Percentiles rank a stretch among this genome's conserved stretches.
Evolutionary conservation across 2,329 filamentous ascomycete species (phyloP).

Genomic region (Chaetomiaceae sp.): DNA sequence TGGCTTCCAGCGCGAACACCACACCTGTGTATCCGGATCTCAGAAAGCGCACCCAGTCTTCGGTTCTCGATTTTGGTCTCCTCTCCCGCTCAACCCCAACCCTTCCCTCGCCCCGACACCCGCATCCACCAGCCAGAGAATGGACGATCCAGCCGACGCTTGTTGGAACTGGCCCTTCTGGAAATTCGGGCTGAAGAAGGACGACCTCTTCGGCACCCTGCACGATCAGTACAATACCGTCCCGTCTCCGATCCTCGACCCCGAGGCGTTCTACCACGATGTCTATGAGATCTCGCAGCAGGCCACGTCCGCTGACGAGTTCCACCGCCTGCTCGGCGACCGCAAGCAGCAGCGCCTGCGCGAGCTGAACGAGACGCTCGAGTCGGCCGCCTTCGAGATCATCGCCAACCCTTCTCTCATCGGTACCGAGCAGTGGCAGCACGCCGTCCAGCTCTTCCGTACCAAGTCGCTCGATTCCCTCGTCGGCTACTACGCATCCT

Average conservation of each 20-base stretch:
- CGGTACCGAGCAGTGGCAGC: conserved; percentile 55
- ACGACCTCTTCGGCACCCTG: conserved; percentile 53
- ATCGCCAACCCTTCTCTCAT: conserved; percentile 56
- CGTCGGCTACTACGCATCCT: conserved; percentile 56
- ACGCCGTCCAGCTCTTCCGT: conserved; percentile 55
- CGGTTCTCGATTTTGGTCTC: conserved; percentile 27
- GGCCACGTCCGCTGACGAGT: conserved; percentile 48
- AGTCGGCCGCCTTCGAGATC: conserved; percentile 57
- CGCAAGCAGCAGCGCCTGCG: conserved; percentile 51
- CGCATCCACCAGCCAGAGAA: conserved; percentile 32
- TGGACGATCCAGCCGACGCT: conserved; percentile 53
- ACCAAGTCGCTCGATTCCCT: conserved; percentile 57
- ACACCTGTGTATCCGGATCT: conserved; percentile 22
- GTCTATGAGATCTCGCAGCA: conserved; percentile 54
- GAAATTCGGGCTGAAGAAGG: conserved; percentile 60
- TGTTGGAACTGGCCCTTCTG: conserved; percentile 53
- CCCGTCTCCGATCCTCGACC: conserved; percentile 52
- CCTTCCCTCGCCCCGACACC: conserved; percentile 2
- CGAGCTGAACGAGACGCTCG: conserved; percentile 52
- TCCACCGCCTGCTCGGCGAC: conserved; percentile 49
- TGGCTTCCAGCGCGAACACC: conserved; percentile 30
- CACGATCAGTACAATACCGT: conserved; percentile 59
- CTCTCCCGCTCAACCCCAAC: conserved; percentile 19
- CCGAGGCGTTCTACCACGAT: conserved; percentile 58
- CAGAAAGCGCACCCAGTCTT: conserved; percentile 22